Evolutionary conservation across 2,329 filamentous ascomycete genomes (phyloP).

Genomic region (Diaporthe sp.): DNA sequence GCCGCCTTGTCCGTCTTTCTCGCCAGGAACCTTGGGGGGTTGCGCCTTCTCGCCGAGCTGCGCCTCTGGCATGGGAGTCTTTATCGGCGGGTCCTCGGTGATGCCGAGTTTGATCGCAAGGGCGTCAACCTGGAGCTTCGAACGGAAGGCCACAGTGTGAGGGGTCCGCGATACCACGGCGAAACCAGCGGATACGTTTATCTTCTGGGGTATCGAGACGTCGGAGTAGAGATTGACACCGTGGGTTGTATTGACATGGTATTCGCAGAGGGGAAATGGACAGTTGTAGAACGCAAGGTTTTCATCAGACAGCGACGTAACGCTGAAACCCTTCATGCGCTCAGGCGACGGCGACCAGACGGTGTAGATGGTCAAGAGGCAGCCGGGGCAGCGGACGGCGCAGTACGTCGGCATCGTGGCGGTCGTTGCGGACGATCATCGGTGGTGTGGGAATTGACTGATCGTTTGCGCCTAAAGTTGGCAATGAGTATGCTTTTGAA

Average conservation of each 20-base stretch:
- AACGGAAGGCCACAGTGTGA: not conserved
- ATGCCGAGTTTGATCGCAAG: not conserved
- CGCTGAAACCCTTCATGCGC: not conserved
- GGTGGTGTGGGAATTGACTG: not conserved
- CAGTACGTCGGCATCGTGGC: not conserved
- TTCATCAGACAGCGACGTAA: not conserved
- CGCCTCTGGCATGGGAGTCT: too few relatives aligned
- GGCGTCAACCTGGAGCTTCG: not conserved
- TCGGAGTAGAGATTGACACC: not conserved
- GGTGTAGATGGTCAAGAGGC: slow-evolving; percentile 12
- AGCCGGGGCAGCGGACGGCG: not conserved
- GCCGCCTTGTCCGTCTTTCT: too few relatives aligned
- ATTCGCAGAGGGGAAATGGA: not conserved
- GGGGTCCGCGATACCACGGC: accelerated
- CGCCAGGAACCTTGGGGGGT: not conserved
- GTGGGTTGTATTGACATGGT: not conserved
- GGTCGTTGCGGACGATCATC: not conserved
- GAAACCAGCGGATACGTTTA: accelerated
- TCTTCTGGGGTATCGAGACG: accelerated
- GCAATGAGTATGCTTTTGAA: not conserved
- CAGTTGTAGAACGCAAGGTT: not conserved
- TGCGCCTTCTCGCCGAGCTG: not conserved
- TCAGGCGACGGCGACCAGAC: too few relatives aligned
- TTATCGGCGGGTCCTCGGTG: too few relatives aligned
- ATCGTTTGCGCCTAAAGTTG: not conserved